A percentile compares a stretch with the other conserved stretches of the same genome.
Conservation (phyloP, 2,329 filamentous ascomycete species). For the Hypoxylon sp. region DNA sequence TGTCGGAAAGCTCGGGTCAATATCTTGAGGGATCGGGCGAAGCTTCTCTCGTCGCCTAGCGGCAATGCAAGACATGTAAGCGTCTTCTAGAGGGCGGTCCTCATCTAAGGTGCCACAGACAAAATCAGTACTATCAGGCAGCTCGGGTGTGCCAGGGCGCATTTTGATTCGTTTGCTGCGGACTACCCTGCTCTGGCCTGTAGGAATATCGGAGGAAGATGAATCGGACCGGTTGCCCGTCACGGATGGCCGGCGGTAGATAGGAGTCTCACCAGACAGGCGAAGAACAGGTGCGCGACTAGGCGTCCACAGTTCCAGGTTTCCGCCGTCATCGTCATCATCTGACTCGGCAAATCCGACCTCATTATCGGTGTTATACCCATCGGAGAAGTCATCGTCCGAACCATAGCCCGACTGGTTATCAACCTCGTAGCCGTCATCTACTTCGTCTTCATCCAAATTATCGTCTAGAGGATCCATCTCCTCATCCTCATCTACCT, state of each 20-base stretch:
- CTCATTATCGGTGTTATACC: slow-evolving; percentile 81
- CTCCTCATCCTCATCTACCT: slow-evolving; percentile 63
- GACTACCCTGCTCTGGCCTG: slow-evolving; percentile 49
- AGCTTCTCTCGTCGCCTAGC: slow-evolving; percentile 85
- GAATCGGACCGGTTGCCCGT: slow-evolving; percentile 69
- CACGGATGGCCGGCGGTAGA: slow-evolving; percentile 57
- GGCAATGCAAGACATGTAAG: slow-evolving; percentile 87
- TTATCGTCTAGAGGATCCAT: slow-evolving; percentile 63
- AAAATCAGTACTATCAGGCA: slow-evolving; percentile 98
- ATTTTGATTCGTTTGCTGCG: slow-evolving; percentile 63
- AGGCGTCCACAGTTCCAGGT: slow-evolving; percentile 70
- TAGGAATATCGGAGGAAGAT: slow-evolving; percentile 62
- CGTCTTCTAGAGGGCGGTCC: slow-evolving; percentile 92
- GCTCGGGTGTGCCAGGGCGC: slow-evolving; percentile 78
- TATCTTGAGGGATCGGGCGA: slow-evolving; percentile 89
- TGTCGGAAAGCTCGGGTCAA: slow-evolving; percentile 96
- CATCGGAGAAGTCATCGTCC: slow-evolving; percentile 67
- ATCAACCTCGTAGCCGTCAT: slow-evolving; percentile 66
- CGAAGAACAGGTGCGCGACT: slow-evolving; percentile 57
- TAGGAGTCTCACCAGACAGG: slow-evolving; percentile 54
- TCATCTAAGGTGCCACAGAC: slow-evolving; percentile 99
- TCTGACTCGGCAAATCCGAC: slow-evolving; percentile 77
- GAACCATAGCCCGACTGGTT: slow-evolving; percentile 75
- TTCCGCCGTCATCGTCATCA: slow-evolving; percentile 76
- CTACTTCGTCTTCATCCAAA: slow-evolving; percentile 64